These are phyloP conservation scores for Moesziomyces sp. DNA, from an alignment of 1,284 basidiomycete species.

Conservation along the genomic window DNA sequence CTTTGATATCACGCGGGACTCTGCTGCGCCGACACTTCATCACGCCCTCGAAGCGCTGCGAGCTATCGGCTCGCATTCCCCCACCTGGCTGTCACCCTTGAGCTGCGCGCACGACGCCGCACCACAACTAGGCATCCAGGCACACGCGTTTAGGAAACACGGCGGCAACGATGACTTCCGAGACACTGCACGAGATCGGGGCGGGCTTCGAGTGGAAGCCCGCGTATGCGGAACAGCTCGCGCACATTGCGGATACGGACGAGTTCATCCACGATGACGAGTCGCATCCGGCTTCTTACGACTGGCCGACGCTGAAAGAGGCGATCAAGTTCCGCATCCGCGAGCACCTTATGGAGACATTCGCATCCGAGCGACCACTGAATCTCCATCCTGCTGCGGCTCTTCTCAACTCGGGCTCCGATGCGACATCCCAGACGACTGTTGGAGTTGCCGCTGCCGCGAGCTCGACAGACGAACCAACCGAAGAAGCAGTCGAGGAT, in stretches of 20 bases:
- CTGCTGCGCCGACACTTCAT: too few relatives aligned
- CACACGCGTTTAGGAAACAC: too few relatives aligned
- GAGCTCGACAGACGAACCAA: not conserved
- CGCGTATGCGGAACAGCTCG: constrained; percentile 18
- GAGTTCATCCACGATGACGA: constrained; percentile 30
- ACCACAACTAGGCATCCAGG: too few relatives aligned
- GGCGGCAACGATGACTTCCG: constrained; percentile 16
- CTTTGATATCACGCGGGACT: too few relatives aligned
- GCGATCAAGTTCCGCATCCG: constrained; percentile 40
- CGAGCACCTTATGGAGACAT: constrained; percentile 11
- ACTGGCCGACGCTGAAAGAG: constrained; percentile 41
- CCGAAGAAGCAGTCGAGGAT: not conserved
- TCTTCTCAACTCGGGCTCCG: not conserved
- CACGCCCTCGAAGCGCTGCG: too few relatives aligned
- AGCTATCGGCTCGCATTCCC: too few relatives aligned
- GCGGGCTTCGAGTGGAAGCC: constrained; percentile 10
- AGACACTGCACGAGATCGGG: constrained; percentile 7
- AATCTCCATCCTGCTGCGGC: constrained; percentile 18
- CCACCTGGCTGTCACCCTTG: too few relatives aligned
- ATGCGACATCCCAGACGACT: not conserved
- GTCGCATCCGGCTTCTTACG: constrained; percentile 6
- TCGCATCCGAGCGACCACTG: constrained; percentile 3
- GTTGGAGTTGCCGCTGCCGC: not conserved
- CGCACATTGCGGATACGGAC: constrained; percentile 36
- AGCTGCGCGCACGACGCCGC: too few relatives aligned